Evolutionary conservation across 2,329 filamentous ascomycete species (phyloP).

Genomic region (Westerdykella aurantiaca): DNA sequence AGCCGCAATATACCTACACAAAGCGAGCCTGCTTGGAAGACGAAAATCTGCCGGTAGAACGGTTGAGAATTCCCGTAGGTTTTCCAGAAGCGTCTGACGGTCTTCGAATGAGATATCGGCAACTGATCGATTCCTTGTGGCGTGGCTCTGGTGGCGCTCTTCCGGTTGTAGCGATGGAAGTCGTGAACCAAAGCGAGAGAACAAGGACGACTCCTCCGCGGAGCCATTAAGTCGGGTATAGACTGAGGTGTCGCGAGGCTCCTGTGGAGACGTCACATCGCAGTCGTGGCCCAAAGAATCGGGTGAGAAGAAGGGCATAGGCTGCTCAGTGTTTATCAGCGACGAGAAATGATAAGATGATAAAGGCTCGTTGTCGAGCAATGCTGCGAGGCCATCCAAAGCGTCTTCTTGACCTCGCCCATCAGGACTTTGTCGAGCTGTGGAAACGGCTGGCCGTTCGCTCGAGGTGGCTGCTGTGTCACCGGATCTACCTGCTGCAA

Average conservation of each 20-base stretch:
- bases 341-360: slow-evolving; percentile 38
- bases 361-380: slow-evolving; percentile 36
- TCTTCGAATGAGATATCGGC: slow-evolving; percentile 33
- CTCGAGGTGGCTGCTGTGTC: slow-evolving; percentile 10
- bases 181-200: slow-evolving; percentile 37
- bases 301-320: slow-evolving; percentile 40
- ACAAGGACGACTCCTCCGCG: slow-evolving; percentile 23
- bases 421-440: slow-evolving; percentile 9
- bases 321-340: slow-evolving; percentile 38
- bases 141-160: slow-evolving; percentile 16
- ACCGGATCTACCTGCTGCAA: slow-evolving; percentile 10
- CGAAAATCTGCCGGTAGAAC: slow-evolving; percentile 59
- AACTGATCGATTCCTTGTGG: slow-evolving; percentile 15
- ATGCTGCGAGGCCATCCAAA: slow-evolving; percentile 35
- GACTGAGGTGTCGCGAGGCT: slow-evolving; percentile 3
- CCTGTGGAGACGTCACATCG: slow-evolving; percentile 17
- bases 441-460: slow-evolving; percentile 7
- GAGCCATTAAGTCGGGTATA: background rate
- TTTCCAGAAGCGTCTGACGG: slow-evolving; percentile 47
- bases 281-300: slow-evolving; percentile 31
- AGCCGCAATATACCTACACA: slow-evolving; percentile 63
- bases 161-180: slow-evolving; percentile 38
- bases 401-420: slow-evolving; percentile 25
- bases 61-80: slow-evolving; percentile 57
- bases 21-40: slow-evolving; percentile 62